Evolutionary conservation across 208 protist genomes (phyloP).

Genomic region (Crithidia brevicula): DNA sequence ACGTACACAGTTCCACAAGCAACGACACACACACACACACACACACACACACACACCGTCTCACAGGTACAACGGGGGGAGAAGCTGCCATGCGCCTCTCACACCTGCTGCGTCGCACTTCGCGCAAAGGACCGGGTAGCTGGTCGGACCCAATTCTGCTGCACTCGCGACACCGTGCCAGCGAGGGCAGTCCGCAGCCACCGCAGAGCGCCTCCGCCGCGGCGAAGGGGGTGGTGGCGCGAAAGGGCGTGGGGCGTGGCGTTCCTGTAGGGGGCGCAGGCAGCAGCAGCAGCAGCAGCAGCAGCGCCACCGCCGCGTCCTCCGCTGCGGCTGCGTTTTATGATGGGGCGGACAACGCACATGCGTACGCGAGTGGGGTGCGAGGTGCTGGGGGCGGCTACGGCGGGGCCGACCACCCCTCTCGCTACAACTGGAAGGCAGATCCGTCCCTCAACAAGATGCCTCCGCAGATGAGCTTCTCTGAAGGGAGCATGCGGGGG

Average conservation of each 20-base stretch:
- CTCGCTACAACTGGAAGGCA: slow-evolving; percentile 53
- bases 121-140: slow-evolving; percentile 60
- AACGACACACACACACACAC: no score
- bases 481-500: slow-evolving; percentile 11
- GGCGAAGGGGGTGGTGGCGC: background rate
- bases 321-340: slow-evolving; percentile 16
- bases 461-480: slow-evolving; percentile 18
- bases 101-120: slow-evolving; percentile 43
- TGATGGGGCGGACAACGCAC: slow-evolving; percentile 35
- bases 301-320: slow-evolving; percentile 1
- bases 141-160: slow-evolving; percentile 50
- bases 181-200: slow-evolving; percentile 7
- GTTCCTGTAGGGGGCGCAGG: no score
- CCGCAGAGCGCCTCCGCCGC: background rate
- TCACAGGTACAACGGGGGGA: background rate
- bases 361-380: slow-evolving; percentile 9
- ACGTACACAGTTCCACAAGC: no score
- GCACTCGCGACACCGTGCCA: slow-evolving; percentile 19
- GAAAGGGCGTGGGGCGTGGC: slow-evolving; percentile 6
- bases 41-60: background rate
- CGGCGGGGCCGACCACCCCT: slow-evolving; percentile 28
- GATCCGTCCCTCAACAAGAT: slow-evolving; percentile 27
- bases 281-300: background rate
- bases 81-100: slow-evolving; percentile 10
- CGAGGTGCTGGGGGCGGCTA: slow-evolving; percentile 7